Evolutionary conservation across 2,329 filamentous ascomycete species (phyloP), one percentile per base, ranked within the genome.

Genomic region (Cercospora sojina): DNA sequence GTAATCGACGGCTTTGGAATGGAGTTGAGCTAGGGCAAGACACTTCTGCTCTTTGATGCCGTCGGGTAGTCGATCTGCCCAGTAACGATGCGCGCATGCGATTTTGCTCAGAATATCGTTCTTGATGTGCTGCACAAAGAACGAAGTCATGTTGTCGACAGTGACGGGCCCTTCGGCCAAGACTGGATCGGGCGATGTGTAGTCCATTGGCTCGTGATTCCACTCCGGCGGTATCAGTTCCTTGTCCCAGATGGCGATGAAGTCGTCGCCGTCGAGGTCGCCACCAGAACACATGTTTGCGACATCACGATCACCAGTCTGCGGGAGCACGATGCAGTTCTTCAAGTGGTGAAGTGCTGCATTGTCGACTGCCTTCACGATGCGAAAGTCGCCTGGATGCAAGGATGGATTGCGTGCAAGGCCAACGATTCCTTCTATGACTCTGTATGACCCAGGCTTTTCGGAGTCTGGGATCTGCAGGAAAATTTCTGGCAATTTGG

Each of bases 241-340:
- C 23, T 83, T 77, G 71, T 99, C 93, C 94, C 95, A 99, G 55
- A 97, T 90, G 5, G 98, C 88, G 64, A 98, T 89, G 76, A 93
- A 99, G 75, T 99, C 95, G 73, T 99, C 95, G 0, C 95, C 95
- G 75, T 99, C 95, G 0, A 99, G 84, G 75, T 99, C 95, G 0
- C 95, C 95, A 1, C 95, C 95, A 3, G 95, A 97, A 70, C 95
- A 93, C 94, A 98, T 98, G 74, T 91, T 93, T 0, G 93, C 88
- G 23, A 99, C 81, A 69, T 96, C 92, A 16, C 90, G 85, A 74
- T 97, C 92, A 0, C 94, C 94, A 0, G 83, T 89, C 38, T 91
- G 87, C 0, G 95, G 92, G 58, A 99, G 90, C 0, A 98, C 93
- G 1, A 98, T 89, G 0, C 96, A 91, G 75, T 98, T 89, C 64